These are phyloP conservation scores for Metarhizium guizhouense DNA, from an alignment of 2,329 filamentous ascomycete genomes.

Conservation along the genomic window DNA sequence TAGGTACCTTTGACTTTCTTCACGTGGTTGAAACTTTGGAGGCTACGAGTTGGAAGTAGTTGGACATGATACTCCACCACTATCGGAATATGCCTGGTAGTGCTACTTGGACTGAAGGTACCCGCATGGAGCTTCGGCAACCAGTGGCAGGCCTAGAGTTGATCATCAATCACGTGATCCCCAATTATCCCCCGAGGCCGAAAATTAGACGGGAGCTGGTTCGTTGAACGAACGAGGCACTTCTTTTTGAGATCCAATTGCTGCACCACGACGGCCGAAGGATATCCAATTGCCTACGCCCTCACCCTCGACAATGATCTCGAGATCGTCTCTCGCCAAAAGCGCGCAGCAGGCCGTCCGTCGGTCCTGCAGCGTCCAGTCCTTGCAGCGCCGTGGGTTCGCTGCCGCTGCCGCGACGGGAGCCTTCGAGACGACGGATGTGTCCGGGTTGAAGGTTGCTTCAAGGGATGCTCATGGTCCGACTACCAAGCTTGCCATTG, in stretches of 20 bases:
- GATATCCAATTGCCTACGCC: conserved; percentile 47
- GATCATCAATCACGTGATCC: conserved; percentile 27
- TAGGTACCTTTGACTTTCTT: too few relatives aligned
- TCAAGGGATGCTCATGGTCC: conserved; percentile 82
- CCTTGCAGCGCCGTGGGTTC: conserved; percentile 41
- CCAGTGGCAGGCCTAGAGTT: conserved; percentile 1
- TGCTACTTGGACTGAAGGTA: background rate
- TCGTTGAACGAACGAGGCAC: conserved; percentile 26
- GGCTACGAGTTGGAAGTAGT: background rate
- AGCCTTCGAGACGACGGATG: conserved; percentile 80
- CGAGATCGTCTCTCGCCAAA: conserved; percentile 51
- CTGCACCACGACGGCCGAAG: conserved; percentile 30
- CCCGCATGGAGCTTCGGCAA: background rate
- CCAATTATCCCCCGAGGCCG: conserved; percentile 21
- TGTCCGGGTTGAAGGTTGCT: conserved; percentile 84
- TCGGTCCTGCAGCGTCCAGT: conserved; percentile 47
- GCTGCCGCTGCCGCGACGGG: conserved; percentile 58
- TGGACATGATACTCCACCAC: background rate
- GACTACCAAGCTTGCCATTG: conserved; percentile 82
- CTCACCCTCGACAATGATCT: conserved; percentile 51
- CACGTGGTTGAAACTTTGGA: too few relatives aligned
- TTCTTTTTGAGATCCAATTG: conserved; percentile 31
- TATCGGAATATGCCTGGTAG: background rate
- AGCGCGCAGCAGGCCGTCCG: conserved; percentile 49
- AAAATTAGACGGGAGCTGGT: conserved; percentile 36